Conservation (phyloP, 495 filamentous ascomycete genomes). For the Penicillium cinerascens region DNA sequence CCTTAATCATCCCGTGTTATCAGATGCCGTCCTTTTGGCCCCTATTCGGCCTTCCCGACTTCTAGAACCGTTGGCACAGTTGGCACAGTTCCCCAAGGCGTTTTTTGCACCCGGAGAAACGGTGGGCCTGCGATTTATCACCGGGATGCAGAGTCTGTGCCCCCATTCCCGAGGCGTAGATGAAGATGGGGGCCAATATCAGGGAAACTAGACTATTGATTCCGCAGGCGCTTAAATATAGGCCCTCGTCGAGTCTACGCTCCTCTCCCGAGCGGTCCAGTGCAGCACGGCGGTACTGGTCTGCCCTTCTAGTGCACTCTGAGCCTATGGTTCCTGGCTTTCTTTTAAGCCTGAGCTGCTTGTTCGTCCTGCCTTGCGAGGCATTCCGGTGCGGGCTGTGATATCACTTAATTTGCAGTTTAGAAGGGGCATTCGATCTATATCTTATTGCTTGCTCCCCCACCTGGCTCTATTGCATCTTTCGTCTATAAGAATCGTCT, state of each 20-base stretch:
- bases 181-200: conserved; percentile 24
- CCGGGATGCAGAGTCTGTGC: conserved; percentile 5
- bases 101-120: background rate
- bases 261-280: conserved; percentile 22
- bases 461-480: conserved; percentile 2
- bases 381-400: conserved; percentile 30
- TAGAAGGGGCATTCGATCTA: conserved; percentile 15
- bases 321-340: conserved; percentile 32
- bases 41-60: background rate
- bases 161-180: background rate
- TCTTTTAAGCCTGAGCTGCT: conserved; percentile 22
- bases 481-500: conserved; percentile 15
- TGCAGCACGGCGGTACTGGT: conserved; percentile 39
- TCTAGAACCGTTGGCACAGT: background rate
- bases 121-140: background rate
- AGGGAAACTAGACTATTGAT: conserved; percentile 18
- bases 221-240: conserved; percentile 43
- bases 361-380: conserved; percentile 38
- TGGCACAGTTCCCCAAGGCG: background rate
- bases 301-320: conserved; percentile 30
- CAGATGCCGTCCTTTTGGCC: conserved; percentile 11
- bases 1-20: conserved; percentile 2
- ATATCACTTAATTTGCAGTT: conserved; percentile 26
- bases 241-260: conserved; percentile 35
- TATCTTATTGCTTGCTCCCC: conserved; percentile 18